These are phyloP conservation scores for Cercospora brassicicola DNA, from an alignment of 2,329 filamentous ascomycete genomes.

Conservation along the genomic window DNA sequence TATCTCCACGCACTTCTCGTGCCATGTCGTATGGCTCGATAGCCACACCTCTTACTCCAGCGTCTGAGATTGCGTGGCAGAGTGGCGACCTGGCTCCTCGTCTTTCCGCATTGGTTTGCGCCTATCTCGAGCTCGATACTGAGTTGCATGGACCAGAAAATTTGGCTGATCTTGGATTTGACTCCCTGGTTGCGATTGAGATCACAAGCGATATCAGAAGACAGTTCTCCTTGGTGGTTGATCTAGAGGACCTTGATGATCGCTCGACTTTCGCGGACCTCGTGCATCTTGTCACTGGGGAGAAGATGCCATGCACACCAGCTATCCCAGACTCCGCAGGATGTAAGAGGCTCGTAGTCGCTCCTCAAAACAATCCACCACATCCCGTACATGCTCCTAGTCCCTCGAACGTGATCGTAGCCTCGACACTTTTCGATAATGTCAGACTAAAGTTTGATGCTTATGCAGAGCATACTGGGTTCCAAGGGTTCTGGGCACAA, in stretches of 20 bases:
- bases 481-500: constrained; percentile 11
- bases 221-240: neutral
- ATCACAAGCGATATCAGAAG: constrained; percentile 6
- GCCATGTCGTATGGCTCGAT: neutral
- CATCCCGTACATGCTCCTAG: neutral
- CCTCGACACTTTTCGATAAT: neutral
- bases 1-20: neutral
- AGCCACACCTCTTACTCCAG: neutral
- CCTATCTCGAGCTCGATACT: neutral
- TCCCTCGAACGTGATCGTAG: neutral
- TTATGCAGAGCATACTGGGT: constrained; percentile 3
- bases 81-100: neutral
- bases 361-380: neutral
- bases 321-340: neutral
- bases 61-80: neutral
- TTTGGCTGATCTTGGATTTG: constrained; percentile 6
- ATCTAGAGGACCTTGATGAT: constrained; percentile 1
- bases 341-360: accelerated
- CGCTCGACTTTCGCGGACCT: constrained; percentile 3
- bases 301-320: neutral
- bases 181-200: constrained; percentile 12
- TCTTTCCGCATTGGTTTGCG: neutral
- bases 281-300: constrained; percentile 1
- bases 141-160: neutral
- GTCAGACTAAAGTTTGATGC: neutral